phyloP scores from a whole-genome alignment of 2,329 filamentous ascomycete genomes.

The Cercospora brassicicola region DNA sequence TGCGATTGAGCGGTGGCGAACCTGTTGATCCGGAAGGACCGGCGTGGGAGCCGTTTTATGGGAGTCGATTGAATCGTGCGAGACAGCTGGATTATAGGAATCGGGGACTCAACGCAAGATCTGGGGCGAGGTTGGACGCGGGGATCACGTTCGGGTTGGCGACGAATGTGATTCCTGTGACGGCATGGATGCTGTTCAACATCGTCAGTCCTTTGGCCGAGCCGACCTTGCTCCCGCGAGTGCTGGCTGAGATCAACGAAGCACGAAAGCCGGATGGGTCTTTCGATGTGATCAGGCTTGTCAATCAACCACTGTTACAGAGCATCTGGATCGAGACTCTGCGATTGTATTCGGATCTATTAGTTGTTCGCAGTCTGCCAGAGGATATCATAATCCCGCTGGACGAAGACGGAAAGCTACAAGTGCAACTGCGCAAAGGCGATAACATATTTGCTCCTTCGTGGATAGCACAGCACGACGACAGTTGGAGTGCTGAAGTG shows the following conservation, averaged over 20 bases:
- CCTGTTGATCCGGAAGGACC: conserved; percentile 33
- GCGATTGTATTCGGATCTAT: conserved; percentile 37
- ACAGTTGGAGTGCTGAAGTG: conserved; percentile 27
- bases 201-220: conserved; percentile 34
- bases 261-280: conserved; percentile 29
- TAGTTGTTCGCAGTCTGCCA: conserved; percentile 35
- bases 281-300: conserved; percentile 33
- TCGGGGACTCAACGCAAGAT: conserved; percentile 26
- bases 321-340: conserved; percentile 40
- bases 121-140: conserved; percentile 31
- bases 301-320: conserved; percentile 37
- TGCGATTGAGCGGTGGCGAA: conserved; percentile 26
- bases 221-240: conserved; percentile 28
- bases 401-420: conserved; percentile 31
- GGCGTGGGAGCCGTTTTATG: conserved; percentile 34
- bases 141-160: conserved; percentile 38
- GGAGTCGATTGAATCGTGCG: conserved; percentile 35
- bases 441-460: conserved; percentile 38
- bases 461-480: conserved; percentile 34
- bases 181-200: conserved; percentile 39
- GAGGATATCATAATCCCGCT: conserved; percentile 35
- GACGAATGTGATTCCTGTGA: conserved; percentile 38
- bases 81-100: conserved; percentile 33
- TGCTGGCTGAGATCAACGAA: conserved; percentile 33
- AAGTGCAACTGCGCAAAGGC: conserved; percentile 28